Evolutionary conservation across 345 rosid species (phyloP), one percentile per base, ranked within the genome.

Genomic region (Laguncularia racemosa): DNA sequence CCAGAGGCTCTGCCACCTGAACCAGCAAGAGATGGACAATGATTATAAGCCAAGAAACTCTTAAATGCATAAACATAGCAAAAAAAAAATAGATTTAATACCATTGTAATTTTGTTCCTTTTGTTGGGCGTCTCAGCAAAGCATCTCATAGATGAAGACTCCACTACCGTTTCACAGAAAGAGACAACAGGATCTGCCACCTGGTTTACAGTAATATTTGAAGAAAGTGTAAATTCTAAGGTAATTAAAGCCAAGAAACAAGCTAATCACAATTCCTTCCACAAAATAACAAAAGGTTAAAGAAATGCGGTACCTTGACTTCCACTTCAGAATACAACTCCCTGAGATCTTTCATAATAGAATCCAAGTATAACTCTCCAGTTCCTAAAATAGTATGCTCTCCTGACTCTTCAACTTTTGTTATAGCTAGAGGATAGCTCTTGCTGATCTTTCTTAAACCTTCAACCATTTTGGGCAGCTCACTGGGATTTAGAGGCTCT

Each of bases 381-480:
- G 99, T 93, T 56, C 97, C 99, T 62, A 93, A 75, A 70, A 87
- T 85, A 53, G 97, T 87, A 70, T 93, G 99, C 76, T 93, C 99
- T 18, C 99, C 99, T 50, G 96, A 89, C 75, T 93, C 97, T 72
- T 93, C 97, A 48, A 85, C 97, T 73, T 93, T 93, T 16, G 97
- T 93, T 51, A 93, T 89, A 28, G 99, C 97, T 57, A 89, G 84
- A 53, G 99, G 99, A 79, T 93, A 89, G 81, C 96, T 93, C 76
- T 93, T 87, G 71, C 97, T 89, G 62, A 93, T 93, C 75, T 93
- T 89, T 76, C 99, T 80, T 46, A 93, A 83, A 59, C 99, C 99
- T 81, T 93, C 99, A 76, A 93, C 97, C 99, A 93, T 89, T 77
- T 89, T 93, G 47, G 99, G 99, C 72, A 89, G 70, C 82, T 93